Evolutionary conservation across 2,329 filamentous ascomycete genomes (phyloP).

Genomic region (Sarocladium brachiariae): DNA sequence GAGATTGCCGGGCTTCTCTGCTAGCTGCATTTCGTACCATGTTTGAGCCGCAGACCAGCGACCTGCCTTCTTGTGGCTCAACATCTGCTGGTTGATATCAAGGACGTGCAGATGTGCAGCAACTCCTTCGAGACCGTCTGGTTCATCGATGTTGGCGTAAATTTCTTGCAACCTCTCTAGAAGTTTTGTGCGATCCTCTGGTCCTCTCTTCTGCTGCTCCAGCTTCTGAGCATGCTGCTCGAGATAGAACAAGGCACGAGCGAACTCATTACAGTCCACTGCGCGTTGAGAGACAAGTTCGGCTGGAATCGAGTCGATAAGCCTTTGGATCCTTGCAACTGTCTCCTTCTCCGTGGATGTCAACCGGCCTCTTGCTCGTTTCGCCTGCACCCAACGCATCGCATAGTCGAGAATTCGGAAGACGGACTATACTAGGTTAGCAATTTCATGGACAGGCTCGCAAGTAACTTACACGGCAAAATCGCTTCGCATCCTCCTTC

Average conservation of each 20-base stretch:
- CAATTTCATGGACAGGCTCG: conserved; percentile 14
- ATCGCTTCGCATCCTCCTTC: conserved; percentile 72
- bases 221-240: conserved; percentile 72
- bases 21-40: conserved; percentile 91
- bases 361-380: conserved; percentile 31
- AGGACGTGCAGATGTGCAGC: conserved; percentile 78
- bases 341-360: conserved; percentile 38
- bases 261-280: conserved; percentile 89
- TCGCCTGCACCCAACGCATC: conserved; percentile 81
- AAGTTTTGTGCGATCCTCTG: conserved; percentile 54
- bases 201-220: conserved; percentile 36
- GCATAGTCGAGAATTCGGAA: conserved; percentile 90
- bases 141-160: conserved; percentile 96
- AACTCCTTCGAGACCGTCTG: conserved; percentile 91
- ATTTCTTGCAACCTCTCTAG: conserved; percentile 82
- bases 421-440: conserved; percentile 54
- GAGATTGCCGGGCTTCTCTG: conserved; percentile 67
- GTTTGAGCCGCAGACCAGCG: conserved; percentile 92
- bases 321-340: conserved; percentile 40
- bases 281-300: conserved; percentile 74
- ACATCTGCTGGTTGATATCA: conserved; percentile 88
- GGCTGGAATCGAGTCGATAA: conserved; percentile 59
- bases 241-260: conserved; percentile 86
- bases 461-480: conserved; percentile 64
- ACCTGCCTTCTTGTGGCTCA: conserved; percentile 88